Conservation (phyloP, 2,329 filamentous ascomycete species). For the Chlorencoelia australis region DNA sequence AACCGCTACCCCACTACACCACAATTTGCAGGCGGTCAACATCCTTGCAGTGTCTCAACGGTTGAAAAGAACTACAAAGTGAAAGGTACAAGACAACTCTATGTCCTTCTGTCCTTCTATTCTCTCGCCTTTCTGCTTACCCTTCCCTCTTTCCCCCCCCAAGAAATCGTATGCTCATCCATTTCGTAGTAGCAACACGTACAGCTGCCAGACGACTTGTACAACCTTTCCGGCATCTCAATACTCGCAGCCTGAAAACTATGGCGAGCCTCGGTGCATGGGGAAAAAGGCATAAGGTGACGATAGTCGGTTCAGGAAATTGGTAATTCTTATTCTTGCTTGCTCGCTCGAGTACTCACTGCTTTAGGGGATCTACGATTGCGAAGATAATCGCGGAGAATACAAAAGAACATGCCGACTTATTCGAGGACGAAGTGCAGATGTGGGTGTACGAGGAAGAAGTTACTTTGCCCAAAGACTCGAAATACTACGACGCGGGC, state of each 20-base stretch:
- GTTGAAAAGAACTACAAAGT: too few relatives aligned
- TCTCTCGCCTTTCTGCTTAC: neutral
- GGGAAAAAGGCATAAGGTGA: slow-evolving; percentile 79
- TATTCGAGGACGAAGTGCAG: slow-evolving; percentile 84
- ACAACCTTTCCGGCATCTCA: slow-evolving; percentile 15
- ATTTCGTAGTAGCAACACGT: slow-evolving; percentile 11
- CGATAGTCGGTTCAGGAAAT: slow-evolving; percentile 90
- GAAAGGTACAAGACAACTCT: too few relatives aligned
- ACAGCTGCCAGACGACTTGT: slow-evolving; percentile 14
- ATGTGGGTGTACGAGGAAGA: slow-evolving; percentile 99
- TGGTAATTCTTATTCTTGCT: slow-evolving; percentile 47
- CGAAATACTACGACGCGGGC: slow-evolving; percentile 59
- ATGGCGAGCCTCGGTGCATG: slow-evolving; percentile 35
- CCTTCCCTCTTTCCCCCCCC: neutral
- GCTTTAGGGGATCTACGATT: slow-evolving; percentile 80
- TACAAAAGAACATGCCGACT: slow-evolving; percentile 60
- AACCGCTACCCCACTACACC: too few relatives aligned
- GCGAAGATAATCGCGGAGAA: slow-evolving; percentile 96
- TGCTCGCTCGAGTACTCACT: slow-evolving; percentile 11
- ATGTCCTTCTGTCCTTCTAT: too few relatives aligned
- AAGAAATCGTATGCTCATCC: slow-evolving; percentile 13
- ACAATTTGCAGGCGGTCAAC: too few relatives aligned
- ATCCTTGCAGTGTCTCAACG: too few relatives aligned
- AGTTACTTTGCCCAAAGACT: slow-evolving; percentile 61
- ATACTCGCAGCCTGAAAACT: slow-evolving; percentile 14